Evolutionary conservation across 352 stramenopile genomes (phyloP).

Genomic region (Globisporangium canariense): DNA sequence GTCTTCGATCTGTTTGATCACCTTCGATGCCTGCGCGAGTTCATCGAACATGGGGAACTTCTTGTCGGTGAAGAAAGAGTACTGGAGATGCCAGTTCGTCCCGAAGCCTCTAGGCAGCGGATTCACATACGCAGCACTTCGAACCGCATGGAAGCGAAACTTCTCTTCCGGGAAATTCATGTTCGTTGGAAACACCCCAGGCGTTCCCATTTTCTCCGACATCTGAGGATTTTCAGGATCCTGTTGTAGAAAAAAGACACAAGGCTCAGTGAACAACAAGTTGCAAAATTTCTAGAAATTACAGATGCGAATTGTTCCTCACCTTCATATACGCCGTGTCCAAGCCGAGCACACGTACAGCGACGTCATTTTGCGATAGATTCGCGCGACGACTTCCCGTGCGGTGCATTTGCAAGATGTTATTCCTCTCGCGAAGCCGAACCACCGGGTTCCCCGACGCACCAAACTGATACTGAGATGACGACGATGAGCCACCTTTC

Average conservation of each 20-base stretch:
- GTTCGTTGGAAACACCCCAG: conserved; percentile 75
- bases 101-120: conserved; percentile 71
- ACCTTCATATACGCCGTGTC: conserved; percentile 78
- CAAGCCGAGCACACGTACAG: conserved; percentile 57
- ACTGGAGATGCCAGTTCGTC: conserved; percentile 80
- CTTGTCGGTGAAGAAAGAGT: conserved; percentile 83
- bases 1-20: conserved; percentile 41
- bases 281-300: not conserved
- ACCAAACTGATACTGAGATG: conserved; percentile 36
- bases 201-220: conserved; percentile 65
- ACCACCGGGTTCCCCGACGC: conserved; percentile 45
- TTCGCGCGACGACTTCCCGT: conserved; percentile 42
- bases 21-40: conserved; percentile 38
- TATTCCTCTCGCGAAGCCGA: conserved; percentile 62
- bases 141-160: conserved; percentile 71
- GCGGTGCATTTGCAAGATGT: conserved; percentile 76
- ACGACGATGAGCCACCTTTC: conserved; percentile 11
- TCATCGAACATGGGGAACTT: conserved; percentile 73
- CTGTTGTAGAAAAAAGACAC: conserved; percentile 21
- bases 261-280: not conserved
- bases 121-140: conserved; percentile 75
- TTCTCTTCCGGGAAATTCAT: conserved; percentile 77
- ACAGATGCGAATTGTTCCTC: not conserved
- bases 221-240: conserved; percentile 61
- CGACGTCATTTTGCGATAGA: conserved; percentile 45